A percentile compares a stretch with the other conserved stretches of the same genome.
phyloP scores from a whole-genome alignment of 2,329 filamentous ascomycete species.

The Sclerotinia minor region DNA sequence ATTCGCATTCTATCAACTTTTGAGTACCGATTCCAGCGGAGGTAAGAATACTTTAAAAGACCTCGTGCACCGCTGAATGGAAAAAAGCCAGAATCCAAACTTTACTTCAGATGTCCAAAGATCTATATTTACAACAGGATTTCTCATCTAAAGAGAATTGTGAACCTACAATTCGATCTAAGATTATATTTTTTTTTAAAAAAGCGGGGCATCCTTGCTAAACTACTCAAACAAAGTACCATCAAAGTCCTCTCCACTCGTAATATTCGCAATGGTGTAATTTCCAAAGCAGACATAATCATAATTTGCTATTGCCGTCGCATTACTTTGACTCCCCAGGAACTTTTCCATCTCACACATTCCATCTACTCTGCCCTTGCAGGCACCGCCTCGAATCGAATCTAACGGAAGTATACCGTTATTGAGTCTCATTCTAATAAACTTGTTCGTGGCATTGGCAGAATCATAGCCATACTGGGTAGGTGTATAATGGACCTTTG shows the following conservation, averaged over 20 bases:
- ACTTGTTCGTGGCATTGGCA: slow-evolving; percentile 47
- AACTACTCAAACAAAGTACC: slow-evolving; percentile 17
- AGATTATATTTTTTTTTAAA: not conserved
- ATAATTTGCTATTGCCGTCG: slow-evolving; percentile 24
- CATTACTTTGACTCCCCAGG: slow-evolving; percentile 34
- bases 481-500: slow-evolving; percentile 47
- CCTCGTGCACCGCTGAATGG: not conserved
- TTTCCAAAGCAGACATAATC: slow-evolving; percentile 26
- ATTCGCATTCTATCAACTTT: too few species aligned
- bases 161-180: not conserved
- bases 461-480: slow-evolving; percentile 50
- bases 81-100: not conserved
- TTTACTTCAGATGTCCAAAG: not conserved
- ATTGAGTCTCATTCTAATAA: slow-evolving; percentile 52
- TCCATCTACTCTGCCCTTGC: slow-evolving; percentile 47
- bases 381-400: slow-evolving; percentile 50
- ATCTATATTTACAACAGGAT: not conserved
- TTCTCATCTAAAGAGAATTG: not conserved
- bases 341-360: slow-evolving; percentile 48
- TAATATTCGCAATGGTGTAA: slow-evolving; percentile 13
- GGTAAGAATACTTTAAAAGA: too few species aligned
- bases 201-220: too few species aligned
- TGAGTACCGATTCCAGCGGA: too few species aligned
- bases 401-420: slow-evolving; percentile 51
- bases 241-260: slow-evolving; percentile 22